Conservation (phyloP, 192 early-diverging fungal genomes). For the Diversispora eburnea region DNA sequence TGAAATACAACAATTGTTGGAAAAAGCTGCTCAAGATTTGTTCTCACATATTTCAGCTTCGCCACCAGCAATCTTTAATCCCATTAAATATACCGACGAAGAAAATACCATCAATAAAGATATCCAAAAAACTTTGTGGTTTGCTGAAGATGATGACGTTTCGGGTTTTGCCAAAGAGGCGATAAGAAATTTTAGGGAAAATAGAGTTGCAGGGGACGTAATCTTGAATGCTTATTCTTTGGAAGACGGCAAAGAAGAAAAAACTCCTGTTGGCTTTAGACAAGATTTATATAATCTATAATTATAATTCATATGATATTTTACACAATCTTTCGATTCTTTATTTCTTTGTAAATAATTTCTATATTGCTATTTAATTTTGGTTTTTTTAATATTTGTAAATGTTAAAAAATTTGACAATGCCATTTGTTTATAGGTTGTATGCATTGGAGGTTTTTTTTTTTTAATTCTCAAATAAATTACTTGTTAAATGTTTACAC, state of each 20-base stretch:
- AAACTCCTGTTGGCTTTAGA: constrained; percentile 15
- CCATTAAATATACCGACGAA: background rate
- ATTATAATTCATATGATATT: no score
- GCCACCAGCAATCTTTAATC: background rate
- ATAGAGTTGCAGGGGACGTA: background rate
- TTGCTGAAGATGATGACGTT: constrained; percentile 27
- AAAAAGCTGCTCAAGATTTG: constrained; percentile 19
- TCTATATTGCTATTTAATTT: no score
- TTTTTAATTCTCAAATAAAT: no score
- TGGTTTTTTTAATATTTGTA: no score
- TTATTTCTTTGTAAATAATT: no score
- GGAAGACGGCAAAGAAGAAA: constrained; percentile 16
- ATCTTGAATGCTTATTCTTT: constrained; percentile 11
- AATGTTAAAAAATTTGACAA: no score
- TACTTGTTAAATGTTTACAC: no score
- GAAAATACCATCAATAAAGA: background rate
- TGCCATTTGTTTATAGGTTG: no score
- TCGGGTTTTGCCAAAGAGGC: constrained; percentile 12
- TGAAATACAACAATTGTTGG: constrained; percentile 18
- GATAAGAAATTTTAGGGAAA: constrained; percentile 19
- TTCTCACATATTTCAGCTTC: background rate
- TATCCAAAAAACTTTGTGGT: constrained; percentile 8
- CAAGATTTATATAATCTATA: constrained; percentile 6
- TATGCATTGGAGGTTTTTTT: no score
- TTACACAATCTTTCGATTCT: no score